Base-by-base conservation (phyloP, 768 basidiomycete genomes). In the Coprinopsis marcescibilis region DNA sequence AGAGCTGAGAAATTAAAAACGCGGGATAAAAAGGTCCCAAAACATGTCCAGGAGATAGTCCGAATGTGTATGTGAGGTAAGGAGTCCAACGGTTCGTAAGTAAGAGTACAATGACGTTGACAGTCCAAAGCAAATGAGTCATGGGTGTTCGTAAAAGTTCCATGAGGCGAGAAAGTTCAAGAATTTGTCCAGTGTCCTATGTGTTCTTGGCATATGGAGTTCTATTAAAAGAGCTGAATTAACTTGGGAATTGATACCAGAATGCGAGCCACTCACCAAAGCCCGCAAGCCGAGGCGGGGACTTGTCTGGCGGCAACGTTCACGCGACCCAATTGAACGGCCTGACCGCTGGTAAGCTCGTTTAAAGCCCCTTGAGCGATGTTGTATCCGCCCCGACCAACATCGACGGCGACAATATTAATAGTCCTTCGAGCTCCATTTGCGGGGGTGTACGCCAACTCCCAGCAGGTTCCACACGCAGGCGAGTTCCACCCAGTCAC, bases 401-500 rank as follows among this genome's bases (percentile, higher is more conserved):
- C 64, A 53, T 84, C 79, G 19, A 85, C 64, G 1, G 74, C 81
- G 1, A 75, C 59, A 10, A 83, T 57, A 32, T 67, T 71, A 59
- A 81, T 66, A 44, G 57, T 71, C 46, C 50, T 69, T 17, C 55
- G 55, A 1, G 45, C 53, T 3, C 66, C 66, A 4, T 50, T 38
- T 3, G 44, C 21, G 43, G 63, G 60, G 29, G 67, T 66, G 60
- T 71, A 82, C 4, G 73, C 71, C 52, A 84, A 57, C 48, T 68
- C 45, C 80, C 80, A 85, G 61, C 83, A 85, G 20, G 72, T 70
- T 1, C 79, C 80, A 53, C 82, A 85, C 35, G 66, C 63, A 1
- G 59, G 49, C 1, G 78, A 81, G 57, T 77, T 69, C 61, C 64
- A 83, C 21, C 71, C 73, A 4, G 59, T 60, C 46, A 84, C 65